Evolutionary conservation across 257 asterid genomes (phyloP).

Genomic region (Fraxinus excelsior): DNA sequence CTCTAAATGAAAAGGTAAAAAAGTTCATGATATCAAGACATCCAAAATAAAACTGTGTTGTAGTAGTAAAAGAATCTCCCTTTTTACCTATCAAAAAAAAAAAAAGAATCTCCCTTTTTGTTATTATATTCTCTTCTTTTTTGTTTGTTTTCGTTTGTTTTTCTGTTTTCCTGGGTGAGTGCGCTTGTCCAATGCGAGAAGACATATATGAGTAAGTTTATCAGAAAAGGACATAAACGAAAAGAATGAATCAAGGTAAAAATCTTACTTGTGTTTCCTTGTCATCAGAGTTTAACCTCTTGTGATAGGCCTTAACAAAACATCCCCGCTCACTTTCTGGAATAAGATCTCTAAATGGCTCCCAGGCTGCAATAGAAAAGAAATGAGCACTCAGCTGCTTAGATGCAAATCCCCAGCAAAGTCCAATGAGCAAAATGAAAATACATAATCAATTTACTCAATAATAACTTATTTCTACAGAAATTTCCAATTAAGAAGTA

Average conservation of each 20-base stretch:
- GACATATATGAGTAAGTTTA: too few relatives aligned
- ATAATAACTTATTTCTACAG: neutral
- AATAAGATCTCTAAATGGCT: constrained; percentile 87
- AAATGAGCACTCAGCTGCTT: constrained; percentile 16
- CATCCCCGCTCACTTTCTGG: constrained; percentile 88
- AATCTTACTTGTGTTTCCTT: constrained; percentile 55
- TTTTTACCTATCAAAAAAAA: too few relatives aligned
- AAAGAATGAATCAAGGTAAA: too few relatives aligned
- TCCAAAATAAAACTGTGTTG: neutral
- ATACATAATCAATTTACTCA: neutral
- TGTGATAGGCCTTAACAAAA: constrained; percentile 79
- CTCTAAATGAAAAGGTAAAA: too few relatives aligned
- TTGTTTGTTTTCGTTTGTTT: too few relatives aligned
- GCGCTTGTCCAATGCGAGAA: too few relatives aligned
- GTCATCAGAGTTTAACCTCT: constrained; percentile 81
- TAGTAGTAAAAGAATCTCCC: neutral
- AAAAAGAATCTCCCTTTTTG: neutral
- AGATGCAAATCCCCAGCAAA: neutral
- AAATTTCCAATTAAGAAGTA: constrained; percentile 6
- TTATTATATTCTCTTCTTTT: too few relatives aligned
- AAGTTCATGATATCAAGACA: too few relatives aligned
- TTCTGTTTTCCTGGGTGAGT: too few relatives aligned
- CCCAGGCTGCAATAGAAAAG: constrained; percentile 71
- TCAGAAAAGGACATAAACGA: too few relatives aligned
- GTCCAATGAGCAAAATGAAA: constrained; percentile 18